phyloP scores from a whole-genome alignment of 305 asterid species.

The Fraxinus velutina region DNA sequence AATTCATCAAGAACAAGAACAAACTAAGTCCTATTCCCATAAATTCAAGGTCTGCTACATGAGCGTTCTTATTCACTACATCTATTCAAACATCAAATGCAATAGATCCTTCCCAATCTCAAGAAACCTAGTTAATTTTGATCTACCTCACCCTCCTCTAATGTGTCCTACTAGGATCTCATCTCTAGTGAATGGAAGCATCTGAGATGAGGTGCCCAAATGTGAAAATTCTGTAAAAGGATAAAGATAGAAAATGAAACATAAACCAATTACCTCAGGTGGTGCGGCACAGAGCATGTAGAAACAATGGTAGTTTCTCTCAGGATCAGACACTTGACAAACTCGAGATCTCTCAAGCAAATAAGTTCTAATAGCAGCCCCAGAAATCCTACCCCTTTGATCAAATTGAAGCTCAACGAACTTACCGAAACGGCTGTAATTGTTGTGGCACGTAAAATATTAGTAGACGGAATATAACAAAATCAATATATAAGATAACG shows the following conservation, averaged over 20 bases:
- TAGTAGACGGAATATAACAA: conserved; percentile 15
- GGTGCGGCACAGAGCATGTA: conserved; percentile 92
- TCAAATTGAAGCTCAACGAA: conserved; percentile 90
- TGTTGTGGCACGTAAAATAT: conserved; percentile 17
- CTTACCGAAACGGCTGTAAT: conserved; percentile 83
- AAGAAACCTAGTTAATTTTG: background rate
- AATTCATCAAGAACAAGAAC: background rate
- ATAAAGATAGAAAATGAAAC: background rate
- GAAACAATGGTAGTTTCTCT: conserved; percentile 86
- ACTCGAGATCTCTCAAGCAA: conserved; percentile 91
- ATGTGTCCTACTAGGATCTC: background rate
- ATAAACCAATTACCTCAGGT: conserved; percentile 44
- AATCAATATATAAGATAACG: conserved; percentile 10
- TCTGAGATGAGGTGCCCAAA: conserved; percentile 1
- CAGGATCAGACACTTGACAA: conserved; percentile 87
- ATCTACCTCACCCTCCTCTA: background rate
- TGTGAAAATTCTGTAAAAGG: background rate
- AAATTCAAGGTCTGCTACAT: background rate
- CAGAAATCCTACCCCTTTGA: conserved; percentile 67
- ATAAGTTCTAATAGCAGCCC: conserved; percentile 87
- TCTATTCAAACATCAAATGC: background rate
- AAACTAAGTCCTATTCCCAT: background rate
- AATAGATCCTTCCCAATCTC: background rate
- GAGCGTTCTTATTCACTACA: background rate
- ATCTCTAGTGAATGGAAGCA: background rate